Base-by-base conservation (phyloP, 2,329 filamentous ascomycete genomes). In the Xylaria sp. region DNA sequence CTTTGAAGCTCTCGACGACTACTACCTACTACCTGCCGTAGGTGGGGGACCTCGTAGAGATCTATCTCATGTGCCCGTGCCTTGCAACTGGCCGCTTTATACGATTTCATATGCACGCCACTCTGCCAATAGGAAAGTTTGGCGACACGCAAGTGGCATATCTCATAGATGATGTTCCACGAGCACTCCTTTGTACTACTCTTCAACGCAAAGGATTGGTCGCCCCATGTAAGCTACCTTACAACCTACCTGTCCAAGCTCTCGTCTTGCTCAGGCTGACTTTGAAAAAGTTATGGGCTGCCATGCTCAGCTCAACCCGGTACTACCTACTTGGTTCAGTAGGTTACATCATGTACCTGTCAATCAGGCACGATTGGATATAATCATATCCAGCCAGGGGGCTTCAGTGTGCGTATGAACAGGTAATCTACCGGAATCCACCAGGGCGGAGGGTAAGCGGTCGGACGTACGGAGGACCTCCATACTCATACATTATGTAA, bases 351-450 rank as follows among this genome's bases (percentile, higher is more conserved):
- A 31, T 25, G 20, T 52, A 28, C 39, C 18, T 41, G 36, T 46
- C 18, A 46, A 36, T 31, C n/a, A 48, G 60, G 51, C 49, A 28
- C 28, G 33, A 28, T 36, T 36, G 33, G 33, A 36, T 36, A 36
- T 36, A 36, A 36, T 49, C 43, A 55, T 61, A 41, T 28, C 48
- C 25, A 54, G 52, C 20, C 13, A 23, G 52, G 51, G 58, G 51
- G 58, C 64, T 33, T 62, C 43, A 25, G 58, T 59, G 54, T 65
- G 63, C 56, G 5, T 36, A 10, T 56, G 41, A 39, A 25, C 15
- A 28, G 3, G 28, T 28, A 64, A 58, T 52, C 36, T 48, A 55
- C 48, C 39, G 48, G 43, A 58, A 39, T 43, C 62, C 23, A 46
- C 43, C 6, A 8, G 12, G 12, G 20, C 23, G 41, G 3, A 43